phyloP scores from a whole-genome alignment of 352 stramenopile genomes.

The Globisporangium splendens region DNA sequence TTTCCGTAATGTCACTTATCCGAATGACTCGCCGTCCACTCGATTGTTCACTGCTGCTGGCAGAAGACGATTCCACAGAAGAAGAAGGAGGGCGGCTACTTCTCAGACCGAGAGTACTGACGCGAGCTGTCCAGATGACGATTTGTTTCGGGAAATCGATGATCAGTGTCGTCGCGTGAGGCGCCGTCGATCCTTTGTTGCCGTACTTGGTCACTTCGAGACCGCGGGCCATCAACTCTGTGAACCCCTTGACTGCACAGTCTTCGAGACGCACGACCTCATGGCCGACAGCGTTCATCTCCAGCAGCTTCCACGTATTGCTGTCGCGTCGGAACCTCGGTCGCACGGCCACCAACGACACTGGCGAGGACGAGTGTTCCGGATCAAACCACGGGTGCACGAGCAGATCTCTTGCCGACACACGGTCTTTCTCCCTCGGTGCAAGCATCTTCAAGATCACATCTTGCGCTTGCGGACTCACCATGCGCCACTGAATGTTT shows the following conservation, averaged over 20 bases:
- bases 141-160: constrained; percentile 56
- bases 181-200: constrained; percentile 32
- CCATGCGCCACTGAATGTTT: constrained; percentile 54
- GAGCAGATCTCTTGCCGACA: constrained; percentile 60
- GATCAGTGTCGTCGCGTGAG: constrained; percentile 38
- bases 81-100: neutral
- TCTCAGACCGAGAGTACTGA: constrained; percentile 13
- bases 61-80: too few relatives aligned
- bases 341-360: neutral
- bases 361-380: neutral
- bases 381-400: constrained; percentile 60
- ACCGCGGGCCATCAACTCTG: constrained; percentile 55
- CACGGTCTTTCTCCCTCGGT: constrained; percentile 41
- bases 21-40: constrained; percentile 23
- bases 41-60: constrained; percentile 3
- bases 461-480: constrained; percentile 57
- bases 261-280: constrained; percentile 40
- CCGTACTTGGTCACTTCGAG: constrained; percentile 66
- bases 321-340: constrained; percentile 1
- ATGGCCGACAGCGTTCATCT: constrained; percentile 13
- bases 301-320: constrained; percentile 14
- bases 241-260: constrained; percentile 57
- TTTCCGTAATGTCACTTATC: constrained; percentile 48
- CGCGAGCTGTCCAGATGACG: constrained; percentile 53
- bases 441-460: constrained; percentile 58